Percentiles rank a stretch among this genome's conserved stretches.
Conservation (phyloP, 202 grass and related monocot species). For the Saccharum hybrid region DNA sequence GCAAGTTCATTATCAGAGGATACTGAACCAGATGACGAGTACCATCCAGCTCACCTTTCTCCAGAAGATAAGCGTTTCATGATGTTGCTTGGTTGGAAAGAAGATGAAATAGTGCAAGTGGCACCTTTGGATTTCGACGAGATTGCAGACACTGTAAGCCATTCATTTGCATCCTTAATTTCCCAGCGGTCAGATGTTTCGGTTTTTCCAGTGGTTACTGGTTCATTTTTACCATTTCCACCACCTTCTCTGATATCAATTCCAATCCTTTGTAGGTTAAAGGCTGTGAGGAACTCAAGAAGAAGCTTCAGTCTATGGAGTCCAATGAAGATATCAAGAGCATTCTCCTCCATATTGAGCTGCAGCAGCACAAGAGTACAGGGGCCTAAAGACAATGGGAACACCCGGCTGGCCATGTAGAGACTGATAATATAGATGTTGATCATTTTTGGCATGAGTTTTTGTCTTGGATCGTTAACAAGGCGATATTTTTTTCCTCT, state of each 20-base stretch:
- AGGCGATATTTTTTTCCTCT: conserved; percentile 39
- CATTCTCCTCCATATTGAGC: conserved; percentile 46
- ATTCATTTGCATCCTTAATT: conserved; percentile 38
- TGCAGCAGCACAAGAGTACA: conserved; percentile 1
- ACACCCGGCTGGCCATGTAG: not conserved
- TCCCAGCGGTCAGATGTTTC: conserved; percentile 22
- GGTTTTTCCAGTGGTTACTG: not conserved
- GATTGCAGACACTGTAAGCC: conserved; percentile 61
- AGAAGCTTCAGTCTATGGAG: conserved; percentile 58
- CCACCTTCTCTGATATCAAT: conserved; percentile 33
- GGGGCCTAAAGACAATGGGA: conserved; percentile 2
- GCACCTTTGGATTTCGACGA: conserved; percentile 54
- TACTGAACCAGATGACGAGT: conserved; percentile 51
- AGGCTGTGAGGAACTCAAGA: conserved; percentile 40
- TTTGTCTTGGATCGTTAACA: conserved; percentile 45
- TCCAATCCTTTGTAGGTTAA: conserved; percentile 48
- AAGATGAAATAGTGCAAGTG: conserved; percentile 57
- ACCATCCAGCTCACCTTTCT: conserved; percentile 37
- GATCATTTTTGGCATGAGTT: conserved; percentile 55
- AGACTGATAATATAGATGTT: conserved; percentile 28
- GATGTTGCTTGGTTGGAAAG: conserved; percentile 61
- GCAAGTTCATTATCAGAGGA: conserved; percentile 51
- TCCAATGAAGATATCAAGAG: conserved; percentile 46
- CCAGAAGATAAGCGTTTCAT: conserved; percentile 54
- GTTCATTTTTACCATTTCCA: conserved; percentile 4